phyloP scores from a whole-genome alignment of 2,329 filamentous ascomycete species.

The Thermomyces lanuginosus region DNA sequence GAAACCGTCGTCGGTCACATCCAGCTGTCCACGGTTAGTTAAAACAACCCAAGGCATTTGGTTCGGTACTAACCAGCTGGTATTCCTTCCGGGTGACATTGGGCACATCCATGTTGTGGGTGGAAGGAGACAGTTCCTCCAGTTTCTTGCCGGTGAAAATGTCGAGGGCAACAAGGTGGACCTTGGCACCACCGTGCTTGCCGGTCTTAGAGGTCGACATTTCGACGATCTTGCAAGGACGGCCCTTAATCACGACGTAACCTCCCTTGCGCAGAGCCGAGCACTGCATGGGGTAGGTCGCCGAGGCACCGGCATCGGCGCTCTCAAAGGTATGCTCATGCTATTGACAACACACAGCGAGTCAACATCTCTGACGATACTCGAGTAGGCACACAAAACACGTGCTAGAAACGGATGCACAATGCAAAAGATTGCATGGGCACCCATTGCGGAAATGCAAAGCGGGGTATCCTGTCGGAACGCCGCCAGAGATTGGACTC shows the following conservation, averaged over 20 bases:
- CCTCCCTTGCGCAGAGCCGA: conserved; percentile 99
- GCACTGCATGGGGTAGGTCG: conserved; percentile 96
- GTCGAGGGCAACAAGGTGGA: conserved; percentile 92
- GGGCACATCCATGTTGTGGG: conserved; percentile 76
- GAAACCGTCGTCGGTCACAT: conserved; percentile 87
- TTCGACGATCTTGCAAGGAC: conserved; percentile 99
- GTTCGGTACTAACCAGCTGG: conserved; percentile 59
- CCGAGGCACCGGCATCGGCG: conserved; percentile 89
- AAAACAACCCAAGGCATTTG: conserved; percentile 2
- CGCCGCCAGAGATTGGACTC: conserved; percentile 22
- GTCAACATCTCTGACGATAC: background rate
- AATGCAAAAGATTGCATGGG: no score
- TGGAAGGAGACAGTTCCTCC: conserved; percentile 96
- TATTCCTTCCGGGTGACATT: conserved; percentile 81
- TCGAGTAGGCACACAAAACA: background rate
- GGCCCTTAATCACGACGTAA: conserved; percentile 93
- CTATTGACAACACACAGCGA: conserved; percentile 23
- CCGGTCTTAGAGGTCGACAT: conserved; percentile 99
- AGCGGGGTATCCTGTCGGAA: conserved; percentile 12
- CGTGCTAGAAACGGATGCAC: no score
- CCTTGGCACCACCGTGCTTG: conserved; percentile 99
- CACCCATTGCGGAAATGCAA: conserved; percentile 12
- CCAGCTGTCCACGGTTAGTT: conserved; percentile 42
- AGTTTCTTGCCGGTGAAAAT: conserved; percentile 99
- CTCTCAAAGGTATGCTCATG: conserved; percentile 72